Conservation (phyloP, 768 basidiomycete genomes). For the Collybia sordida region DNA sequence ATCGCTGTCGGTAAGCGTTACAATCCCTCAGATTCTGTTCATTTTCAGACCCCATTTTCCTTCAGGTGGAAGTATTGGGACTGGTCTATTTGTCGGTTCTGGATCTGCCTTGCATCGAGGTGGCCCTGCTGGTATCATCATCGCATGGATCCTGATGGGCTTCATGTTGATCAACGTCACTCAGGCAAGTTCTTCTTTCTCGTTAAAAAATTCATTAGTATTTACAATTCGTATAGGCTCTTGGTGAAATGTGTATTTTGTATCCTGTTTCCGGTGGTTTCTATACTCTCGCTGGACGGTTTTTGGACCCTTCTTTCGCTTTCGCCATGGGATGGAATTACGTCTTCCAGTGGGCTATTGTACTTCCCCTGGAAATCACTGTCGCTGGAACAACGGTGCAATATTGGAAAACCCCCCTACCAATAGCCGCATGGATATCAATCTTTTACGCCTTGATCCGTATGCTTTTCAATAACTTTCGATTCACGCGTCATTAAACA, state of each 20-base stretch:
- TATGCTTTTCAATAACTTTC: constrained; percentile 8
- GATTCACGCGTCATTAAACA: not conserved
- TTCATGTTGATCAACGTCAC: constrained; percentile 50
- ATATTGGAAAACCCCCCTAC: constrained; percentile 40
- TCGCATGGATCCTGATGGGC: constrained; percentile 45
- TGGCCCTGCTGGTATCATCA: constrained; percentile 43
- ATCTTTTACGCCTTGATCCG: constrained; percentile 42
- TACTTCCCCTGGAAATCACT: constrained; percentile 44
- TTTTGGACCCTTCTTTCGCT: constrained; percentile 46
- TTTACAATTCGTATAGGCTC: constrained; percentile 27
- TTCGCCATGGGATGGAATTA: constrained; percentile 55
- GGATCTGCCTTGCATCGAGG: constrained; percentile 37
- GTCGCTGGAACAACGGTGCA: constrained; percentile 44
- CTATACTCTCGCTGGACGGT: constrained; percentile 44
- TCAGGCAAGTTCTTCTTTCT: constrained; percentile 25
- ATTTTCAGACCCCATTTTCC: not conserved
- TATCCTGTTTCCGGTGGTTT: constrained; percentile 51
- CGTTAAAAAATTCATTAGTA: not conserved
- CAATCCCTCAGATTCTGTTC: not conserved
- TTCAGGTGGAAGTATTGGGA: constrained; percentile 47
- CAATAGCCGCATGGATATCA: constrained; percentile 45
- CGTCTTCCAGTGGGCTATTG: constrained; percentile 44
- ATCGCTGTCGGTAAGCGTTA: constrained; percentile 46
- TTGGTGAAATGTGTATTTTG: constrained; percentile 50
- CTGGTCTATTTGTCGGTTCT: constrained; percentile 49